Base-by-base conservation (phyloP, 805 yeast species). In the Scheffersomyces ergatensis region DNA sequence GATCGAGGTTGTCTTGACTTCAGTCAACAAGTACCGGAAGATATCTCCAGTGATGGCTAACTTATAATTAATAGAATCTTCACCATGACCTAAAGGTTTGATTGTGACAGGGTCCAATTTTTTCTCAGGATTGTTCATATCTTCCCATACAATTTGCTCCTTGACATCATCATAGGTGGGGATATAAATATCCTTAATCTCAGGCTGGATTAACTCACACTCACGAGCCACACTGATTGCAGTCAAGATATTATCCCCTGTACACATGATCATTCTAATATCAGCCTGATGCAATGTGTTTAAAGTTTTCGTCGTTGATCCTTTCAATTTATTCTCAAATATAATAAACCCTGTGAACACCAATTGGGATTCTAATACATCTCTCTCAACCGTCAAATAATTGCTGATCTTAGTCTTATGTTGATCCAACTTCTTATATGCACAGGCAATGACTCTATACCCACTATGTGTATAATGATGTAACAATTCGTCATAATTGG, bases 221-320 rank as follows among this genome's bases (percentile, higher is more conserved):
- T 92, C 97, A 44, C 80, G 75, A 3, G 86, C 96, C 14, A 93
- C 99, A 62, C 96, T 86, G 16, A 93, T 78, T 0, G 98, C 99
- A 0, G 99, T 93, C 42, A 93, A 67, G 15, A 93, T 80, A 57
- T 93, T 93, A 61, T 93, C 99, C 39, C 99, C 99, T 0, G 99
- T 93, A 62, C 99, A 93, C 99, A 93, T 93, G 21, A 89, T 68
- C 0, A 93, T 86, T 50, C 97, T 72, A 37, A 93, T 74, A 17
- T 78, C 72, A 0, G 99, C 97, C 5, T 70, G 71, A 17, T 68
- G 67, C 37, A 93, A 69, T 43, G 78, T 73, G 11, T 61, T 48
- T 37, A 93, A 70, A 0, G 90, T 87, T 0, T 67, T 62, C 7
- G 70, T 70, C 0, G 97, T 85, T 0, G 84, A 69, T 1, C 74